Base-by-base conservation (phyloP, 1,284 basidiomycete species). In the Mycena citricolor region DNA sequence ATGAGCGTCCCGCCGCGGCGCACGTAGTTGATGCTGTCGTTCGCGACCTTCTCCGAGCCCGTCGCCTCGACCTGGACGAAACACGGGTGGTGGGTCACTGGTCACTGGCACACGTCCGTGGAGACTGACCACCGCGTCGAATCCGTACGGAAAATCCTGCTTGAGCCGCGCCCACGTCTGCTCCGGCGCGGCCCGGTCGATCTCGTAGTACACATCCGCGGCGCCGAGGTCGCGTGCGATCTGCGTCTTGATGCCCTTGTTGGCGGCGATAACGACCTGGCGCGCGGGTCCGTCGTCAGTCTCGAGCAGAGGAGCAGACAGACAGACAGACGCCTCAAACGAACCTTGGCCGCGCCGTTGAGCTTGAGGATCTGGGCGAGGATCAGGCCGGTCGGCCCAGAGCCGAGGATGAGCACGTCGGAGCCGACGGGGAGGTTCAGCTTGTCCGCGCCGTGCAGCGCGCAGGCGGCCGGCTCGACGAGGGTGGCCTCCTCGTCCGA, bases 401-500 rank as follows among this genome's bases (percentile, higher is more conserved):
- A 80, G 26, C 86, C 85, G 47, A 93, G 74, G 40, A 93, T 70
- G 31, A 93, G 76, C 12, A 82, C 86, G 43, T 90, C 86, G 29
- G 83, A 71, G 17, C 90, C 90, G 44, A 90, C 83, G 11, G 82
- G 76, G 16, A 86, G 79, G 51, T 74, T 76, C 39, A 94, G 76
- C 60, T 87, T 89, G 68, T 93, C 90, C 50, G 91, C 76, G 12
- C 90, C 90, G 65, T 94, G 90, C 39, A 94, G 78, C 10, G 90
- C 90, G 61, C 90, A 93, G 13, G 90, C 83, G 4, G 90, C 86
- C 12, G 90, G 90, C 62, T 93, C 90, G 42, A 93, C 68, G 16
- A 93, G 75, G 4, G 88, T 91, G 0, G 90, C 86, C 57, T 93
- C 89, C 65, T 90, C 86, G 57, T 93, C 89, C 13, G 82, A 76